These are phyloP conservation scores for Talaromyces sp. DNA, from an alignment of 2,329 filamentous ascomycete genomes.

Conservation along the genomic window DNA sequence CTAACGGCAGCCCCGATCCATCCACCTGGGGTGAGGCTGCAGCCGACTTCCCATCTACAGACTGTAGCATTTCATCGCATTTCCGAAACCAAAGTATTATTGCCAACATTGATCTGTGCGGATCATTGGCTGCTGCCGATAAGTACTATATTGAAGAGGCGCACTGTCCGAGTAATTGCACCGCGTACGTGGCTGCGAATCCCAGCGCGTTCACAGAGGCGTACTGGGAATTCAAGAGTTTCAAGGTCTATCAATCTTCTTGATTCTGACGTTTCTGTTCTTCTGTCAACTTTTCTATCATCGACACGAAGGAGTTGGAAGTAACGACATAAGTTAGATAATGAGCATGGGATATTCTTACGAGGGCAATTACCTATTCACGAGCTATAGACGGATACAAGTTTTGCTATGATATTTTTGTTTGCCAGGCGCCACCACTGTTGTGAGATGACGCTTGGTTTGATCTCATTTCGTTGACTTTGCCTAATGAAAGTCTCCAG, in stretches of 20 bases:
- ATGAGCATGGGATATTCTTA: slow-evolving; percentile 3
- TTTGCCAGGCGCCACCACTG: slow-evolving; percentile 4
- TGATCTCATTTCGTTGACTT: background rate
- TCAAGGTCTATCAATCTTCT: slow-evolving; percentile 54
- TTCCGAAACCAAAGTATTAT: slow-evolving; percentile 66
- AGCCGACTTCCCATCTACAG: slow-evolving; percentile 63
- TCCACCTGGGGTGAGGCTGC: slow-evolving; percentile 59
- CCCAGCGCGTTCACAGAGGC: slow-evolving; percentile 56
- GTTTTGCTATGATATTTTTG: background rate
- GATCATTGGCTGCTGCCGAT: slow-evolving; percentile 46
- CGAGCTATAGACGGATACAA: background rate
- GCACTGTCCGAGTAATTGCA: slow-evolving; percentile 53
- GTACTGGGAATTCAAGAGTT: slow-evolving; percentile 63
- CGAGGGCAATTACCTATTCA: background rate
- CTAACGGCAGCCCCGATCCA: slow-evolving; percentile 53
- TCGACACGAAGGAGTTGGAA: background rate
- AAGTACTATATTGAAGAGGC: slow-evolving; percentile 34
- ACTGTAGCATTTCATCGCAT: slow-evolving; percentile 57
- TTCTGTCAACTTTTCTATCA: background rate
- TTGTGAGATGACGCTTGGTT: background rate
- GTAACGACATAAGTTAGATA: background rate
- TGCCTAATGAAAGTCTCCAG: background rate
- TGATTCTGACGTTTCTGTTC: background rate
- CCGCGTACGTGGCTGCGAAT: slow-evolving; percentile 56
- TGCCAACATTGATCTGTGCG: slow-evolving; percentile 64